Conservation (phyloP, 2,329 filamentous ascomycete species). For the Botrytis fabae region DNA sequence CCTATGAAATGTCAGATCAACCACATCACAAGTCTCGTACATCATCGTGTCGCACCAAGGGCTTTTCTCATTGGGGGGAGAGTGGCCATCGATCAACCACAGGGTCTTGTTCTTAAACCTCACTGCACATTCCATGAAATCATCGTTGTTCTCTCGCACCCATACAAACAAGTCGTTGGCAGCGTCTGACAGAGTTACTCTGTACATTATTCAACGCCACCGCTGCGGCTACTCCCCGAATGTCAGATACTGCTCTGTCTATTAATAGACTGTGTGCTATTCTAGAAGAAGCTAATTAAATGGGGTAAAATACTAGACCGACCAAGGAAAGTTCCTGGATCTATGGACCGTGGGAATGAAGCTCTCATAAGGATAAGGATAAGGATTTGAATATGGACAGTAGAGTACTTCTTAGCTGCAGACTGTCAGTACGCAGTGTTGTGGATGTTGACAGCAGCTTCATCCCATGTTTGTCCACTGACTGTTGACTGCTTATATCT, state of each 20-base stretch:
- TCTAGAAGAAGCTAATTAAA: conserved; percentile 2
- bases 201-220: conserved; percentile 8
- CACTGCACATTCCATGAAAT: neutral
- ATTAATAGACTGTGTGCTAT: conserved; percentile 9
- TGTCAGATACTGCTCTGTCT: neutral
- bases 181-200: conserved; percentile 5
- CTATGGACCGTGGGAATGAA: conserved; percentile 1
- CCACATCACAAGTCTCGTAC: neutral
- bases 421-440: neutral
- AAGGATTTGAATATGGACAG: neutral
- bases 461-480: neutral
- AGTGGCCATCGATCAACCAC: neutral
- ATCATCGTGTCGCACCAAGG: conserved; percentile 6
- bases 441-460: conserved; percentile 1
- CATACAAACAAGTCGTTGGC: conserved; percentile 21
- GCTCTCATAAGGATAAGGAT: neutral
- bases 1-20: conserved; percentile 13
- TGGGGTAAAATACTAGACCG: conserved; percentile 2
- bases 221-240: conserved; percentile 10
- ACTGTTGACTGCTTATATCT: neutral
- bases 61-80: conserved; percentile 1
- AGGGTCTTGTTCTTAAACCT: neutral
- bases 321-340: neutral
- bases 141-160: neutral
- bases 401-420: neutral